A percentile compares a stretch with the other conserved stretches of the same genome.
Evolutionary conservation across 495 filamentous ascomycete species (phyloP).

Genomic region (Aspergillus asperescens): DNA sequence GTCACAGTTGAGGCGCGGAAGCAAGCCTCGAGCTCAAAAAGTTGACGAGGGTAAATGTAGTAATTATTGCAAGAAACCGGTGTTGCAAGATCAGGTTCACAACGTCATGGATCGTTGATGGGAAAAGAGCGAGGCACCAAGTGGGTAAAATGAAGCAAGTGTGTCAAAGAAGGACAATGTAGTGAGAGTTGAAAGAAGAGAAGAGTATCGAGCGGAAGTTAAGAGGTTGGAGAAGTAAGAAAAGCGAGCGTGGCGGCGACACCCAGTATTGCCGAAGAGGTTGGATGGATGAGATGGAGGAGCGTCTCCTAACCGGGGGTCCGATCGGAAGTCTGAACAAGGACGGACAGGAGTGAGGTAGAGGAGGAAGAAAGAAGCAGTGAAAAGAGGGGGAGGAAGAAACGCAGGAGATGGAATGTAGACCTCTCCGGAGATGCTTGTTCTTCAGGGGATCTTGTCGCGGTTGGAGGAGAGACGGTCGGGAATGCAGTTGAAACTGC

Average conservation of each 20-base stretch:
- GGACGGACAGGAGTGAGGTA: conserved; percentile 15
- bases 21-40: neutral
- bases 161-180: neutral
- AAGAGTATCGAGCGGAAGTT: conserved; percentile 17
- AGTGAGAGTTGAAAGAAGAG: conserved; percentile 16
- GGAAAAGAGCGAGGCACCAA: conserved; percentile 9
- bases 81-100: conserved; percentile 11
- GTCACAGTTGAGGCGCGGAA: neutral
- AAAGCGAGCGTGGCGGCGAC: conserved; percentile 36
- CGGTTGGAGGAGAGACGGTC: conserved; percentile 24
- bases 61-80: conserved; percentile 5
- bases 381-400: conserved; percentile 13
- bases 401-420: neutral
- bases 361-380: conserved; percentile 22
- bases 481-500: conserved; percentile 19
- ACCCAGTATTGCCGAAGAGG: conserved; percentile 34
- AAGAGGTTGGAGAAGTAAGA: conserved; percentile 6
- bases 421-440: neutral
- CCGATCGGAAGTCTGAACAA: conserved; percentile 11
- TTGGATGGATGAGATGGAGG: conserved; percentile 13
- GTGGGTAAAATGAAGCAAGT: neutral
- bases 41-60: neutral
- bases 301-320: conserved; percentile 12
- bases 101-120: conserved; percentile 17
- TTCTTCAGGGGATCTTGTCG: conserved; percentile 17